Base-by-base conservation (phyloP, 257 asterid genomes). In the Osmanthus fragrans region DNA sequence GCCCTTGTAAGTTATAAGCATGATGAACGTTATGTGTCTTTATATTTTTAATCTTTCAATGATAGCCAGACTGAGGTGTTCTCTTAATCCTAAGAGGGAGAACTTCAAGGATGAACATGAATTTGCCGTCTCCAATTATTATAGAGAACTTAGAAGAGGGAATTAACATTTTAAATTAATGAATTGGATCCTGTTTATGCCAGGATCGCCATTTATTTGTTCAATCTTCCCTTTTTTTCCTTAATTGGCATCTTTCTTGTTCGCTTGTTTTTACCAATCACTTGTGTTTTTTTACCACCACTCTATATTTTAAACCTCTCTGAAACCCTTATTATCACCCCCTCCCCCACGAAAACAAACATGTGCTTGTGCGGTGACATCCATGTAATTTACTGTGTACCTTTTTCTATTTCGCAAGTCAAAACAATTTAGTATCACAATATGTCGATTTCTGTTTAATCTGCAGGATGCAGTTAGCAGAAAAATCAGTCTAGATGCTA, bases 391-490 rank as follows among this genome's bases (percentile, higher is more conserved):
- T 56, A 56, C 27, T 5, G 65, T 58, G n/a, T 9, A 0, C 9
- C 19, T 72, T 73, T 25, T 51, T 68, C 39, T 63, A 63, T 71
- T 71, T 49, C 12, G 65, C 27, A 4, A 39, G 12, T 47, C 39
- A 18, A 18, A 51, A 37, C 25, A 18, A 12, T 42, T 12, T 42
- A 42, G 18, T 42, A 34, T 33, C 30, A 8, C 51, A 37, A 37
- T 37, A 25, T 25, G 10, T 70, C n/a, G 0, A 70, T 72, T 36
- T 74, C 25, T 2, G 58, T 42, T 23, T 25, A 63, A 47, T 72
- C 70, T 75, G 37, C 92, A 94, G 99, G 99, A 96, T 83, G 98
- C 99, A 29, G 96, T 96, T 21, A 92, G 99, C 91, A 86, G 98
- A 81, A 96, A 96, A 87, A 96, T 96, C 79, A 96, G 99, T 84